Percentiles rank a stretch among this genome's conserved stretches.
Evolutionary conservation across 176 grass and related monocot species (phyloP).

Genomic region (Aegilops bicornis): DNA sequence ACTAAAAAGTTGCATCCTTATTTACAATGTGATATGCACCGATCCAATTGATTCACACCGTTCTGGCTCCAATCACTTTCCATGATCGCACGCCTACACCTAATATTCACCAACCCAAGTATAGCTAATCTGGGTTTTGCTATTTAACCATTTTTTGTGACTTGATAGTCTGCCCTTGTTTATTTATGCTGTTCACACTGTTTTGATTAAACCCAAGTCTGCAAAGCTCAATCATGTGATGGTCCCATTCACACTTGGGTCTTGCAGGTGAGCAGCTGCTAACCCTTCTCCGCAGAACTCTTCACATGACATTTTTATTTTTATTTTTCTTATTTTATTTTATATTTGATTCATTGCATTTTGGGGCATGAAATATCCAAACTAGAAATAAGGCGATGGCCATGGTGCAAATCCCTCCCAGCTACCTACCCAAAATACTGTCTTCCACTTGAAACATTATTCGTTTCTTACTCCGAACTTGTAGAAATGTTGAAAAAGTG

Average conservation of each 20-base stretch:
- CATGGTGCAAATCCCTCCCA: slow-evolving; percentile 43
- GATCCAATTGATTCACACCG: neutral
- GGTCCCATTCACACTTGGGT: neutral
- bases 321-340: slow-evolving; percentile 1
- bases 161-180: slow-evolving; percentile 5
- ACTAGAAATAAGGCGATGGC: slow-evolving; percentile 14
- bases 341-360: neutral
- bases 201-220: neutral
- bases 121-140: slow-evolving; percentile 5
- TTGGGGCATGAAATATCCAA: neutral
- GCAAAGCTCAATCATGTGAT: neutral
- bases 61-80: neutral
- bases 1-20: neutral
- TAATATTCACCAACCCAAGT: slow-evolving; percentile 5
- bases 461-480: slow-evolving; percentile 6
- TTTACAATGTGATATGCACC: neutral
- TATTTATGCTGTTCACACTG: neutral
- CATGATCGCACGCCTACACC: slow-evolving; percentile 9
- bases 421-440: slow-evolving; percentile 29
- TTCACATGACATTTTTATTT: neutral
- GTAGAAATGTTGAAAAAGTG: neutral
- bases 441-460: slow-evolving; percentile 24
- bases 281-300: neutral
- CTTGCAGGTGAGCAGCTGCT: neutral
- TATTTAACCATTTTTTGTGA: neutral